Percentiles rank a stretch among this genome's conserved stretches.
Conservation (phyloP, 2,329 filamentous ascomycete species). For the Lasiodiplodia sp. region DNA sequence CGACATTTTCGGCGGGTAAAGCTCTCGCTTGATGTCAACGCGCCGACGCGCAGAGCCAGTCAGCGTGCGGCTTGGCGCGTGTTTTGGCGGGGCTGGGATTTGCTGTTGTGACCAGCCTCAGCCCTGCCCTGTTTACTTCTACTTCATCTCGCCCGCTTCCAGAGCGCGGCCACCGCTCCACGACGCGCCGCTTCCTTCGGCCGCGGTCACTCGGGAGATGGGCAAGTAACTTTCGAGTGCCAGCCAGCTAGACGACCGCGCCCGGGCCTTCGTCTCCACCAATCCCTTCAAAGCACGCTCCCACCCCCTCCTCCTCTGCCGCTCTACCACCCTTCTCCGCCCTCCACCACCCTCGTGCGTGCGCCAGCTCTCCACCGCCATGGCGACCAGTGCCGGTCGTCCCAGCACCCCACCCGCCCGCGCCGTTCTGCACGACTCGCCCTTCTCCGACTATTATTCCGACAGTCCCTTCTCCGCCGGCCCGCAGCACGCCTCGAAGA, state of each 20-base stretch:
- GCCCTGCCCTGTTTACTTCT: not conserved
- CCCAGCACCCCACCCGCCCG: slow-evolving; percentile 26
- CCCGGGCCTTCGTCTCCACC: slow-evolving; percentile 24
- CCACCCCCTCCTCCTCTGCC: not conserved
- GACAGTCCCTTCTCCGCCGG: slow-evolving; percentile 41
- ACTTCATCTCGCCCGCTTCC: not conserved
- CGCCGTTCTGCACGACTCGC: slow-evolving; percentile 41
- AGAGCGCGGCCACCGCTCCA: not conserved
- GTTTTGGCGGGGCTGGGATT: slow-evolving; percentile 23
- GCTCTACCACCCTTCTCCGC: slow-evolving; percentile 10
- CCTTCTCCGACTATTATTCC: slow-evolving; percentile 52
- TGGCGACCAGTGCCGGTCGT: slow-evolving; percentile 20
- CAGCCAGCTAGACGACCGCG: slow-evolving; percentile 27
- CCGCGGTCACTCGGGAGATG: slow-evolving; percentile 53
- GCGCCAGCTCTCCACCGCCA: slow-evolving; percentile 6
- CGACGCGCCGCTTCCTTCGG: slow-evolving; percentile 12
- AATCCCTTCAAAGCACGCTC: slow-evolving; percentile 17
- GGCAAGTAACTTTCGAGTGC: slow-evolving; percentile 31
- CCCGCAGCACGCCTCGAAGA: slow-evolving; percentile 19
- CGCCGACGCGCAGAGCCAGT: slow-evolving; percentile 14
- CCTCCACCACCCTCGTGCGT: not conserved
- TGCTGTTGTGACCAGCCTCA: slow-evolving; percentile 21
- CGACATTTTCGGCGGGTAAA: slow-evolving; percentile 13
- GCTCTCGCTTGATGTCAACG: slow-evolving; percentile 24
- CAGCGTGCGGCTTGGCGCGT: slow-evolving; percentile 15